Conservation (phyloP, 1,139 yeast species). For the Kluyveromyces sp. region DNA sequence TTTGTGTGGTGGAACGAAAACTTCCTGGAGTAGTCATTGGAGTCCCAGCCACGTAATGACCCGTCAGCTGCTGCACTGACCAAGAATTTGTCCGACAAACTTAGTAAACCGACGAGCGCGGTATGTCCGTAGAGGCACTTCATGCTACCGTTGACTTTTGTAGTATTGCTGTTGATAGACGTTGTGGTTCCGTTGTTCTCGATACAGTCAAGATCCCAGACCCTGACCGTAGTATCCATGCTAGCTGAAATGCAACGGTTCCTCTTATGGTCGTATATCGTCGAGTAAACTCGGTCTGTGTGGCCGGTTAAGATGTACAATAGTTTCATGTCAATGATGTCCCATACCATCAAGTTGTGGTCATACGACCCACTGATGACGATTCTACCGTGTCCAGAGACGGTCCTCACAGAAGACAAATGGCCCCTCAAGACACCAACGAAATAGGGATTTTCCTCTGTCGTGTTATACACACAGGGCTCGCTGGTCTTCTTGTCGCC, state of each 20-base stretch:
- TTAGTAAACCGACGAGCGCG: conserved; percentile 80
- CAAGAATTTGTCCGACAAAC: conserved; percentile 67
- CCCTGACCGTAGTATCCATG: conserved; percentile 79
- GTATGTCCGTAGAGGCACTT: conserved; percentile 63
- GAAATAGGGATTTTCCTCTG: conserved; percentile 63
- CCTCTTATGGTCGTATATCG: conserved; percentile 69
- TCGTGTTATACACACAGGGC: conserved; percentile 34
- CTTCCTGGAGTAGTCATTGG: conserved; percentile 61
- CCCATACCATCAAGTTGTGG: conserved; percentile 89
- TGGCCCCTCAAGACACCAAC: conserved; percentile 79
- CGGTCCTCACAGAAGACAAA: conserved; percentile 79
- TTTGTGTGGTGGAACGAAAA: conserved; percentile 79
- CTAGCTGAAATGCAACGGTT: conserved; percentile 87
- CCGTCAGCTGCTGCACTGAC: conserved; percentile 97
- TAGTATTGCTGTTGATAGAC: conserved; percentile 21
- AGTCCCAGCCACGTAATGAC: conserved; percentile 88
- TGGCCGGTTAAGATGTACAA: conserved; percentile 75
- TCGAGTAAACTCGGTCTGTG: conserved; percentile 78
- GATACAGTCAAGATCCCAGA: conserved; percentile 68
- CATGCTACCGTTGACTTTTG: conserved; percentile 28
- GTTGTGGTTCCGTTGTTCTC: conserved; percentile 28
- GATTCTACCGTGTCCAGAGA: conserved; percentile 78
- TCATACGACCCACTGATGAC: conserved; percentile 90
- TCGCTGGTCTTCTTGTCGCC: conserved; percentile 30
- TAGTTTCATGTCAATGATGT: conserved; percentile 65